Percentiles rank a stretch among this genome's conserved stretches.
Conservation (phyloP, 768 basidiomycete species). For the Psilocybe sp. region DNA sequence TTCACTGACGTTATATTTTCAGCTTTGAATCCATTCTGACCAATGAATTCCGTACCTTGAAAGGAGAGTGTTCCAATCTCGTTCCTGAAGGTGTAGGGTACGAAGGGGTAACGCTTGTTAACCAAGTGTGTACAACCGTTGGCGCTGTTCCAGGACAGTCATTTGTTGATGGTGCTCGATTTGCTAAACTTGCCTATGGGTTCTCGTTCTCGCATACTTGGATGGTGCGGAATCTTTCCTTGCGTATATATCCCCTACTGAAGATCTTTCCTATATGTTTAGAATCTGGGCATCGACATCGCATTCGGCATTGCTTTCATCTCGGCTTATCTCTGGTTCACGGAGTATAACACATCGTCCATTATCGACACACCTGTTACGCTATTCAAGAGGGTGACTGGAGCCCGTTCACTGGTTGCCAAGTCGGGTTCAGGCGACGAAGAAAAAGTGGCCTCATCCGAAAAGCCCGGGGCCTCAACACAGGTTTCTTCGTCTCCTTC, state of each 20-base stretch:
- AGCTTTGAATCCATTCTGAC: constrained; percentile 64
- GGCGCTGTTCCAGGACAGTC: constrained; percentile 58
- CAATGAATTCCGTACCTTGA: constrained; percentile 78
- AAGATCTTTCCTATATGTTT: too few species aligned
- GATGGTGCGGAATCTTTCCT: constrained; percentile 19
- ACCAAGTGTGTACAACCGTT: constrained; percentile 73
- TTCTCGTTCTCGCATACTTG: constrained; percentile 33
- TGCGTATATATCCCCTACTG: too few species aligned
- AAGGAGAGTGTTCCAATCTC: constrained; percentile 56
- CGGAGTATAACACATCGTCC: constrained; percentile 47
- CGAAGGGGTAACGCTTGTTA: constrained; percentile 47
- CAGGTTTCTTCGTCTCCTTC: constrained; percentile 20
- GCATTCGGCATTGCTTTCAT: constrained; percentile 40
- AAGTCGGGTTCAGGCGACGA: constrained; percentile 21
- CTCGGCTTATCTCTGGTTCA: constrained; percentile 52
- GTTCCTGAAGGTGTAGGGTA: constrained; percentile 66
- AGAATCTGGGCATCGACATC: constrained; percentile 56
- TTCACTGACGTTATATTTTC: too few species aligned
- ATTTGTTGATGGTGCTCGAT: constrained; percentile 60
- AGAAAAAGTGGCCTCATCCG: constrained; percentile 17
- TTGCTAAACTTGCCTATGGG: constrained; percentile 44
- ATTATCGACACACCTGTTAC: constrained; percentile 35
- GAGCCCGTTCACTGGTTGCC: constrained; percentile 27
- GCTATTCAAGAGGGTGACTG: constrained; percentile 56
- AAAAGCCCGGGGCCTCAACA: constrained; percentile 10